A percentile compares a stretch with the other conserved stretches of the same genome.
Evolutionary conservation across 805 yeast species (phyloP).

Genomic region (Metschnikowia hibisci): DNA sequence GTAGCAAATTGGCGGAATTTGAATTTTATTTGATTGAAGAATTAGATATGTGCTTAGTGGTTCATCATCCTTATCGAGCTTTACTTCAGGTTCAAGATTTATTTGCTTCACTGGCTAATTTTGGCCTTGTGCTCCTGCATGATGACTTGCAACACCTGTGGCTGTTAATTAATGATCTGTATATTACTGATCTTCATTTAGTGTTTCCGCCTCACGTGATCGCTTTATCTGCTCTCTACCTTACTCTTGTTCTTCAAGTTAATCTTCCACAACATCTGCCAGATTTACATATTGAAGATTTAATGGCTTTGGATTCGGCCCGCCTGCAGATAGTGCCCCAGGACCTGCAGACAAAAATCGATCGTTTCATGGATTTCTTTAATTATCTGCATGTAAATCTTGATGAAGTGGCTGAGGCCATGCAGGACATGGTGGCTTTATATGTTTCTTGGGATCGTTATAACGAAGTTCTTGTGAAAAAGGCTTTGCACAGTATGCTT

Average conservation of each 20-base stretch:
- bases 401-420: slow-evolving; percentile 71
- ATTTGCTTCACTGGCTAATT: slow-evolving; percentile 31
- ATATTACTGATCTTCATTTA: slow-evolving; percentile 80
- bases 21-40: slow-evolving; percentile 93
- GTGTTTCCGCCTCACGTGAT: slow-evolving; percentile 86
- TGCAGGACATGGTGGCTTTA: slow-evolving; percentile 77
- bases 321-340: not conserved
- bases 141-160: slow-evolving; percentile 83
- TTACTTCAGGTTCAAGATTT: slow-evolving; percentile 49
- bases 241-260: slow-evolving; percentile 60
- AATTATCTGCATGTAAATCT: slow-evolving; percentile 75
- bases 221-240: slow-evolving; percentile 76
- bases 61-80: slow-evolving; percentile 73
- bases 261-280: slow-evolving; percentile 20
- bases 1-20: slow-evolving; percentile 88
- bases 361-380: slow-evolving; percentile 58
- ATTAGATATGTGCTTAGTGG: slow-evolving; percentile 63
- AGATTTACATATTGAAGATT: slow-evolving; percentile 36
- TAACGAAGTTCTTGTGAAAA: slow-evolving; percentile 60
- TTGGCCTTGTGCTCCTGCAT: slow-evolving; percentile 40
- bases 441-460: slow-evolving; percentile 87
- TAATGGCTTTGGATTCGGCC: slow-evolving; percentile 24
- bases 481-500: slow-evolving; percentile 43
- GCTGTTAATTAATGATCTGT: slow-evolving; percentile 87
- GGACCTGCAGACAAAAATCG: slow-evolving; percentile 35